phyloP scores from a whole-genome alignment of 768 basidiomycete species.

The Paxillus ammoniavirescens region DNA sequence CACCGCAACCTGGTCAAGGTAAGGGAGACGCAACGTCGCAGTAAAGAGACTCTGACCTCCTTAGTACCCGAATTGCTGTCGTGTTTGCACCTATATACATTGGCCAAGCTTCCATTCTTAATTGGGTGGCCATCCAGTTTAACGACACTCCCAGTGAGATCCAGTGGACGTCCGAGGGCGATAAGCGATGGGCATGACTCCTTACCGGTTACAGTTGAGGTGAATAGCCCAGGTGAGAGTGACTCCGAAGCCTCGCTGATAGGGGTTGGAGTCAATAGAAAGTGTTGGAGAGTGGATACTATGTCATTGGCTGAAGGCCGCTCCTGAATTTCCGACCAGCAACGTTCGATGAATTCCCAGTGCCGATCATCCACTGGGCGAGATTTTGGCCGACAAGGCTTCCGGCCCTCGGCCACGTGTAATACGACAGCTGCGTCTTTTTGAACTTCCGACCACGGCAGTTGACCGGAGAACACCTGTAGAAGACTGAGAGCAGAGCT shows the following conservation, averaged over 20 bases:
- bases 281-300: not conserved
- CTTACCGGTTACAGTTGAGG: not conserved
- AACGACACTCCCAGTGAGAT: conserved; percentile 10
- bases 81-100: conserved; percentile 12
- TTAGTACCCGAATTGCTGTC: not conserved
- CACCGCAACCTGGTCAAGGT: conserved; percentile 19
- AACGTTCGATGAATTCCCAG: conserved; percentile 11
- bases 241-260: too few species aligned
- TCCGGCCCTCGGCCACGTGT: not conserved
- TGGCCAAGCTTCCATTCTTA: conserved; percentile 13
- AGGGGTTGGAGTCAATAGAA: not conserved
- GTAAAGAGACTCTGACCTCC: not conserved
- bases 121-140: not conserved
- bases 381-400: conserved; percentile 2
- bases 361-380: conserved; percentile 1
- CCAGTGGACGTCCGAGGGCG: not conserved
- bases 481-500: not conserved
- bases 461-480: conserved; percentile 23
- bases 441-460: conserved; percentile 10
- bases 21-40: not conserved
- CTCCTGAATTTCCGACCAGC: conserved; percentile 1
- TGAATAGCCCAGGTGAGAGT: not conserved
- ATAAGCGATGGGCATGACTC: not conserved
- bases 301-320: not conserved
- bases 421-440: conserved; percentile 5